Conservation (phyloP, 139 green algal genomes). For the Medakamo hakoo region DNA sequence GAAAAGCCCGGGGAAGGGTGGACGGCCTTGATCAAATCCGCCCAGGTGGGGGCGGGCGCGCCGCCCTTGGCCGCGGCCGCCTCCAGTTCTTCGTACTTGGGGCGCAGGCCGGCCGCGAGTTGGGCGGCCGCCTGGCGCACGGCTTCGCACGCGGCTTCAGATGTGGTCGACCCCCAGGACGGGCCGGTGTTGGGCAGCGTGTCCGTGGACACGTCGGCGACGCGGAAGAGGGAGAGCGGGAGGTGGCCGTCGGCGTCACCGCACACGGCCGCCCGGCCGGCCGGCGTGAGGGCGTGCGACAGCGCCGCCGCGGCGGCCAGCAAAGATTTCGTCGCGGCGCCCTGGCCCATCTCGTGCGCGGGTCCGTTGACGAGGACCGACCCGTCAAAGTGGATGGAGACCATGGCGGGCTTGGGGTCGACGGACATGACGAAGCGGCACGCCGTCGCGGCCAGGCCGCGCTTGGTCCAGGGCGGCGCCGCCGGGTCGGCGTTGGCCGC, state of each 20-base stretch:
- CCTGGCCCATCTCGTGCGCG: slow-evolving; percentile 96
- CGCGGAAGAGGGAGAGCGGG: slow-evolving; percentile 7
- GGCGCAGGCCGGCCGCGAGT: background rate
- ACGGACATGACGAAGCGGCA: slow-evolving; percentile 97
- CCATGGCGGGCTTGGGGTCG: slow-evolving; percentile 56
- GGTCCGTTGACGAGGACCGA: slow-evolving; percentile 85
- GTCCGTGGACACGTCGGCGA: slow-evolving; percentile 86
- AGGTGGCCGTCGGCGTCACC: too few species aligned
- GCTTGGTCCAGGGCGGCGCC: slow-evolving; percentile 55
- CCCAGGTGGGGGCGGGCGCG: background rate
- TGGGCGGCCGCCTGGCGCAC: background rate
- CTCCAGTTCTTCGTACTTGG: background rate
- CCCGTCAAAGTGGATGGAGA: slow-evolving; percentile 90
- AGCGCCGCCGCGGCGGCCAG: background rate
- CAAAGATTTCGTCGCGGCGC: slow-evolving; percentile 91
- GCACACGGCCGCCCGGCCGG: too few species aligned
- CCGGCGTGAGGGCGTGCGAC: background rate
- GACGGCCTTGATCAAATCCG: background rate
- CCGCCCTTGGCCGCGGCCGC: too few species aligned
- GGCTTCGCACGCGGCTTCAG: slow-evolving; percentile 1
- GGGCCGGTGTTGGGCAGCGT: slow-evolving; percentile 93
- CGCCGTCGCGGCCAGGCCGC: slow-evolving; percentile 64
- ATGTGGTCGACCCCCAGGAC: slow-evolving; percentile 75
- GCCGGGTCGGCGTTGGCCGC: slow-evolving; percentile 29
- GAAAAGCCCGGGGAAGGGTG: background rate